Conservation (phyloP, 768 basidiomycete genomes). For the Chalciporus pseudorubinellus region DNA sequence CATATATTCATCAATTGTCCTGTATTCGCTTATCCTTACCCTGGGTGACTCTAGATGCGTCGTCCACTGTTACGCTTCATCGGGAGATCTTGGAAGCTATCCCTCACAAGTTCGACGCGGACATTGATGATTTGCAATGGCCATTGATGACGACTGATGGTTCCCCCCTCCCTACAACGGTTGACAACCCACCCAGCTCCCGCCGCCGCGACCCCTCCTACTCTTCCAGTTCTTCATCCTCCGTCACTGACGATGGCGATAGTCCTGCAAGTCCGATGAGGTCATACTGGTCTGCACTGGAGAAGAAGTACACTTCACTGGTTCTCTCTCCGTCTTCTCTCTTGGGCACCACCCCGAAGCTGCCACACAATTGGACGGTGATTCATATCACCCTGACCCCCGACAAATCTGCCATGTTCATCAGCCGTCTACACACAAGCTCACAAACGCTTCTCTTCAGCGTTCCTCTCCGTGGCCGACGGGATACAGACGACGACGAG, state of each 20-base stretch:
- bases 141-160: constrained; percentile 52
- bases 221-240: constrained; percentile 15
- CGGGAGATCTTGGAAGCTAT: constrained; percentile 87
- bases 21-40: neutral
- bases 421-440: constrained; percentile 70
- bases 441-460: constrained; percentile 75
- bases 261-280: constrained; percentile 37
- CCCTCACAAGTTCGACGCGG: constrained; percentile 56
- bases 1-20: constrained; percentile 5
- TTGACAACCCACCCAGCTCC: constrained; percentile 15
- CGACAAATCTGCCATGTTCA: constrained; percentile 78
- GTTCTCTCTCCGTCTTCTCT: constrained; percentile 33
- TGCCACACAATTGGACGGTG: constrained; percentile 81
- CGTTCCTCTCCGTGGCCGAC: constrained; percentile 79
- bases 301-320: constrained; percentile 45
- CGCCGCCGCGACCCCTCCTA: constrained; percentile 19
- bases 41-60: constrained; percentile 52
- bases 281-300: constrained; percentile 62
- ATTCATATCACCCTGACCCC: constrained; percentile 81
- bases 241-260: constrained; percentile 38
- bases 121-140: constrained; percentile 73
- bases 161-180: constrained; percentile 31
- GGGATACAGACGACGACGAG: constrained; percentile 73
- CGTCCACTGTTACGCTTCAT: constrained; percentile 73
- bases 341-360: constrained; percentile 39